Evolutionary conservation across 2,329 filamentous ascomycete species (phyloP), one percentile per base, ranked within the genome.

Genomic region (Ramularia collo-cygni): DNA sequence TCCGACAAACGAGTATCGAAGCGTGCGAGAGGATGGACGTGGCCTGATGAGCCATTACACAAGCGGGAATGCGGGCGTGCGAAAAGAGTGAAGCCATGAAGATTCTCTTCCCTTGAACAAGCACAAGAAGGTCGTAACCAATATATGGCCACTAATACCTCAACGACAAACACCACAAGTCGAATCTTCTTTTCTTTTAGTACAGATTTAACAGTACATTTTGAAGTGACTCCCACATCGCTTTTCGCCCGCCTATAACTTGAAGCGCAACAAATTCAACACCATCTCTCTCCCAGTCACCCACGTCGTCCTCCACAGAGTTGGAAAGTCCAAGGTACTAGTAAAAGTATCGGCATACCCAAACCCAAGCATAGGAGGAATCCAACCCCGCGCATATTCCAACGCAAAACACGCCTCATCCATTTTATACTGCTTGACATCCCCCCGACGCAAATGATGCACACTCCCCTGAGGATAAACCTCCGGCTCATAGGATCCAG

Each of bases 281-380:
- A 86, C 67, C 79, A 92, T 94, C 71, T 88, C 77, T 42, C 78
- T 68, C 2, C 70, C 87, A 1, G 87, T 93, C 44, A 90, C 72
- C 49, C 68, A 71, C 24, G 76, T 76, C n/a, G 84, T 94, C 55
- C 75, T 75, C 83, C 83, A 92, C 56, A 94, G 64, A 2, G 87
- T 94, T n/a, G 76, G 78, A 60, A 93, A 76, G 64, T 94, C 88
- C 51, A 94, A 70, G 4, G 87, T 94, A 64, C 81, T 88, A 39
- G 73, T 77, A 43, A 94, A 72, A 33, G 77, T 79, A 64, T 94
- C 88, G 48, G 86, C 84, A 62, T 83, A 90, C 44, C 88, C 88
- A 63, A 94, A 94, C 63, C 84, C 83, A 37, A 95, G 70, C 88
- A 95, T 94, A 42, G 84, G 84, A 33, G 88, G 88, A 64, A 95